Base-by-base conservation (phyloP, 2,329 filamentous ascomycete genomes). In the Clonostachys solani region DNA sequence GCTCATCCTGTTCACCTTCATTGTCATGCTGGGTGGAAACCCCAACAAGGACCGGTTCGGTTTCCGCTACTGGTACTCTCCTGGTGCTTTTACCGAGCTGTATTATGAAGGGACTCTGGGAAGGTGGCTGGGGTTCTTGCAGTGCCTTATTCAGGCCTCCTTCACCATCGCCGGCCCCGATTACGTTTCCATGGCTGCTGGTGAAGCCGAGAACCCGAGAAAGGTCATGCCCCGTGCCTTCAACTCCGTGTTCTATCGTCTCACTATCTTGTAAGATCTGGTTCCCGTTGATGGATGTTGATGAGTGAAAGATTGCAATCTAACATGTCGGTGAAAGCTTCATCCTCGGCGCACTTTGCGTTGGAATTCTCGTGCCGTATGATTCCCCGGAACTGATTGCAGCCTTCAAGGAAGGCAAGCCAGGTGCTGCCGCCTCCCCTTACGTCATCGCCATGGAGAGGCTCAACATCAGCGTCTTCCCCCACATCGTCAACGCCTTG, bases 21-120 rank as follows among this genome's bases (percentile, higher is more conserved):
- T 95, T 53, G 81, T 83, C 53, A 92, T 94, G 84, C 69, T 94
- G 1, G 90, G 89, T 8, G 90, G 87, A 4, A 94, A 92, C 54
- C 90, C 90, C 0, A 62, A 82, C 1, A 72, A 79, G 36, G 86
- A 92, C 54, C 72, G 79, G 0, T 88, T 88, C 52, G 88, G 88
- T 1, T 92, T 92, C 60, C 76, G 63, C 0, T 82, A 78, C 61
- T 86, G 82, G 81, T 71, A 75, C 5, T 68, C 79, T 1, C 88
- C 87, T 0, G 88, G 88, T 2, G 74, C 87, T 0, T 92, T 92
- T 60, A 77, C 78, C 4, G 77, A 84, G 51, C 74, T 84, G 43
- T 83, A 86, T 59, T 78, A 75, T 34, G 71, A 71, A 0, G 89
- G 87, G 1, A 60, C 72, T 7, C 75, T 90, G 0, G 89, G 89